Base-by-base conservation (phyloP, 169 alveolate genomes). In the Cryptosporidium canis region DNA sequence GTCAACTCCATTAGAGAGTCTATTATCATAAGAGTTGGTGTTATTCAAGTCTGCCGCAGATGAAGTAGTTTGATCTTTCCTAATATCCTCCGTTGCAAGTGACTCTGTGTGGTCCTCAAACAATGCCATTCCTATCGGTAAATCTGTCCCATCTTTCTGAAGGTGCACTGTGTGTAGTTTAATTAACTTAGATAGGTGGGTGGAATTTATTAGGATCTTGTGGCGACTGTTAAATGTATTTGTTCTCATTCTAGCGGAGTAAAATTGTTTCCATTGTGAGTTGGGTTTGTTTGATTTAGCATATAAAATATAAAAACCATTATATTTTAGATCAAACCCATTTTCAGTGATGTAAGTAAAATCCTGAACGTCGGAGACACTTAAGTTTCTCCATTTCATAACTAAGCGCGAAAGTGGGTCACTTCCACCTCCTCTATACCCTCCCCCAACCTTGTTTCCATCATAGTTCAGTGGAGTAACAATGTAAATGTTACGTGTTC, bases 71-170 rank as follows among this genome's bases (percentile, higher is more conserved):
- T 21, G 12, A 9, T 43, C 66, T 51, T 35, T 45, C 18, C 83
- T 45, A 3, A 48, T 18, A 24, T 68, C 83, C 33, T 43, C 66
- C 14, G 72, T 37, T 55, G 68, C 7, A 16, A 77, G 51, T 5
- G 71, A 35, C 33, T 77, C 87, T 2, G 72, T 77, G 12, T 77
- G 87, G 21, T 77, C 87, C 11, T 58, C 87, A 58, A 77, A 77
- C n/a, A 77, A 4, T 56, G 71, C 87, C 87, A 77, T 77, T 6
- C 87, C 87, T 27, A 58, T 77, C n/a, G 87, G 72, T 77, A 77
- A 21, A 33, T 77, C 77, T 1, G 44, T 14, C n/a, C 87, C 87
- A 56, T 77, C 71, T 27, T 58, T 77, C 12, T 77, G 87, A 31
- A 77, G 39, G 29, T 58, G 87, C 3, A 77, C 61, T 14, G 71